Evolutionary conservation across 345 rosid species (phyloP), one percentile per base, ranked within the genome.

Genomic region (Atalantia buxifolia): DNA sequence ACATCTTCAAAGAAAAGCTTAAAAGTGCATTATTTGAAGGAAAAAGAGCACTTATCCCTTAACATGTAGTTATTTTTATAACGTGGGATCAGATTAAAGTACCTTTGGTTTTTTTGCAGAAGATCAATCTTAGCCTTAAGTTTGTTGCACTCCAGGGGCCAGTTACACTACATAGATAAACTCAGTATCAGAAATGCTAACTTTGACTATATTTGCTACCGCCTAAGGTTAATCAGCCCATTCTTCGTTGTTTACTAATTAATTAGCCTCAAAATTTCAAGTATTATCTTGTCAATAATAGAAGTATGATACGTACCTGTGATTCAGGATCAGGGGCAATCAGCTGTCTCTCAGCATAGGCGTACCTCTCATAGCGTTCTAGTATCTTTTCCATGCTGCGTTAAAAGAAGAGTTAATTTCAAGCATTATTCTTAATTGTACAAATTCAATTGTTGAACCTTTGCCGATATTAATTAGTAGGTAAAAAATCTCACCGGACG

Each of bases 61-160:
- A 48, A 56, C 30, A 42, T 2, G 31, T 72, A 38, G 24, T 33
- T 7, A 8, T 48, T 25, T 64, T 75, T 8, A 31, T 30, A 63
- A 8, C 28, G 12, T 66, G 10, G 22, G 27, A 50, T 24, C 27
- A 76, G 30, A 7, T 22, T 71, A 22, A 16, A 65, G 62, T 84
- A 93, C 99, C 98, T 91, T 31, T 91, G 94, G 84, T 88, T 93
- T 86, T 83, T 92, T 79, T 92, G 92, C 63, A 95, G 79, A 83
- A 92, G 93, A 81, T 93, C 98, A 72, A 93, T 85, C 84, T 92
- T 95, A 63, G 91, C 93, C 89, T 91, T 95, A 63, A 93, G 92
- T 71, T 89, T 91, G 77, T 91, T 89, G 74, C 87, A 90, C 82
- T 95, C 97, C 85, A 90, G 67, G 22, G 87, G 68, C 98, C 97